Base-by-base conservation (phyloP, 202 grass and related monocot species). In the Cymbopogon flexuosus region DNA sequence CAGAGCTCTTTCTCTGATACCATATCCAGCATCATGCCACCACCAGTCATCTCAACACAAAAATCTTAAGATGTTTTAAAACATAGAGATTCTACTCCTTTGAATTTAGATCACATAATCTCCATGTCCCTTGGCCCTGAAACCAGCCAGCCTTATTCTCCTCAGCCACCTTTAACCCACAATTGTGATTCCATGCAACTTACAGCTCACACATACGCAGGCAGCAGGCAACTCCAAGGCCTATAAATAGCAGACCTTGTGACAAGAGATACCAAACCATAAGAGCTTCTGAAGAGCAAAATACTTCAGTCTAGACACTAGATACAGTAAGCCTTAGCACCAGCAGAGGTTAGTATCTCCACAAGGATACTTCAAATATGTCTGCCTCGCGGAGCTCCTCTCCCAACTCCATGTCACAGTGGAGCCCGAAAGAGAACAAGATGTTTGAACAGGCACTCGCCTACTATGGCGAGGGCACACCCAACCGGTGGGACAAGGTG, bases 401-500 rank as follows among this genome's bases (percentile, higher is more conserved):
- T 11, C 70, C 81, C 23, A 87, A 41, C 77, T 83, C 79, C 0
- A 66, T 15, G 46, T 49, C 83, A 15, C 35, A 1, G 21, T 92
- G 90, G 90, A 92, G 87, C 73, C 0, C 0, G 54, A 79, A 81
- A 63, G 87, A 89, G 77, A 82, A 92, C 87, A 75, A 92, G 90
- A 76, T 79, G 84, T 92, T 92, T 35, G 90, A 92, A 60, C 21
- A 87, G 29, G 87, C 81, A 0, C 87, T 92, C 0, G 90, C 90
- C 60, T 83, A 82, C 77, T 89, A 89, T 54, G 90, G 78, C 23
- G 75, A 79, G 68, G 81, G 75, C 43, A 75, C 84, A 70, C 81
- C 87, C 36, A 86, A 92, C 78, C 81, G 79, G 37, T 92, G 90
- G 84, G 87, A 84, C 29, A 92, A 89, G 84, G 84, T 92, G 51